phyloP scores from a whole-genome alignment of 495 filamentous ascomycete species.

The Talaromyces stipitatus region DNA sequence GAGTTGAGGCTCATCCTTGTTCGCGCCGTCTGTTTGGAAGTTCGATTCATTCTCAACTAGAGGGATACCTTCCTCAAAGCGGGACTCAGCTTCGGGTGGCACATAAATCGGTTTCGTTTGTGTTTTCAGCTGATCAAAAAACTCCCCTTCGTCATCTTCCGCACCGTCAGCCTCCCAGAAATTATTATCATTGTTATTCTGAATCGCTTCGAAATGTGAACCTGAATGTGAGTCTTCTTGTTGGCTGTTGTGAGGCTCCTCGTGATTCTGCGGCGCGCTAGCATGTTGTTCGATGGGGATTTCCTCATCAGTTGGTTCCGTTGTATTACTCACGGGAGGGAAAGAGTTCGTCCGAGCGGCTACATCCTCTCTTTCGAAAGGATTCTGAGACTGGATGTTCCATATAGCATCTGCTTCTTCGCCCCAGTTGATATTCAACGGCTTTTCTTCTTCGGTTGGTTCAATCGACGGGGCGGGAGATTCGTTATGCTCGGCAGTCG shows the following conservation, averaged over 20 bases:
- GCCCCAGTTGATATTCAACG: conserved; percentile 2
- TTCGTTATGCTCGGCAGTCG: not conserved
- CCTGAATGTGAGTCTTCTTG: conserved; percentile 13
- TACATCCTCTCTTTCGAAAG: conserved; percentile 25
- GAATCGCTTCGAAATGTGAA: not conserved
- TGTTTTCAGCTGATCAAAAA: conserved; percentile 42
- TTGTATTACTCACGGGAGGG: conserved; percentile 18
- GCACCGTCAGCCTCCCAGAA: conserved; percentile 28
- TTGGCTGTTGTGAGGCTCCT: conserved; percentile 8
- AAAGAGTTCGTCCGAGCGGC: conserved; percentile 11
- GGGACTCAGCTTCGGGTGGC: conserved; percentile 36
- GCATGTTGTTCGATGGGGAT: not conserved
- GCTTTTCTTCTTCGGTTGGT: conserved; percentile 9
- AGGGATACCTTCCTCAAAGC: conserved; percentile 41
- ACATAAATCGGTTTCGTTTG: conserved; percentile 40
- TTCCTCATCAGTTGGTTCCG: conserved; percentile 10
- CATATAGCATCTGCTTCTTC: not conserved
- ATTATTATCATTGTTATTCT: conserved; percentile 12
- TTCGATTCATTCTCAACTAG: conserved; percentile 28
- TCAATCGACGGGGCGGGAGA: not conserved
- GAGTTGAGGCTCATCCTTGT: conserved; percentile 12
- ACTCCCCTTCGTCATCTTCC: conserved; percentile 34
- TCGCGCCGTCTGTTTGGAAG: conserved; percentile 5
- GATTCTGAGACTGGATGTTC: not conserved
- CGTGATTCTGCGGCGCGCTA: not conserved